Evolutionary conservation across 352 stramenopile species (phyloP).

Genomic region (Thalassiosira allenii): DNA sequence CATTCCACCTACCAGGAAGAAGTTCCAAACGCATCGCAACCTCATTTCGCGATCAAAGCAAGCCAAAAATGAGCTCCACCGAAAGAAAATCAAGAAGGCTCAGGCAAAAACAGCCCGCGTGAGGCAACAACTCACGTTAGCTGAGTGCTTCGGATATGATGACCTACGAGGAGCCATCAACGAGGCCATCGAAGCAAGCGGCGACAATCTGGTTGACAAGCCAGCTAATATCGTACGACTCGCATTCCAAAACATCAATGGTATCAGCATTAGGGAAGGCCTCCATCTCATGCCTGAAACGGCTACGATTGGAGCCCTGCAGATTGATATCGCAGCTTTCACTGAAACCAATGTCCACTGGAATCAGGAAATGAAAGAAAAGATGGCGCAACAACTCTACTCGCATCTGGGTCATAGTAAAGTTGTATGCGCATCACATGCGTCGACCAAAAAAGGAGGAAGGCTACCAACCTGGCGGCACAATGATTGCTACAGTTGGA

Average conservation of each 20-base stretch:
- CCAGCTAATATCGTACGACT: neutral
- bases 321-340: constrained; percentile 16
- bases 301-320: constrained; percentile 4
- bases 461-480: constrained; percentile 37
- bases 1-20: no score
- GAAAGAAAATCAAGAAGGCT: no score
- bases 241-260: constrained; percentile 23
- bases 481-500: constrained; percentile 2
- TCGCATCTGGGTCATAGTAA: no score
- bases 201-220: constrained; percentile 12
- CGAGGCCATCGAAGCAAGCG: constrained; percentile 8
- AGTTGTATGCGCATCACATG: no score
- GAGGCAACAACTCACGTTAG: neutral
- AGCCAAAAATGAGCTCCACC: no score
- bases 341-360: constrained; percentile 9
- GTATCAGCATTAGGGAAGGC: constrained; percentile 4
- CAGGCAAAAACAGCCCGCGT: no score
- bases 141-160: neutral
- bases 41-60: no score
- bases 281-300: constrained; percentile 5
- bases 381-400: no score
- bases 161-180: neutral
- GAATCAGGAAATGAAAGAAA: no score
- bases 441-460: neutral
- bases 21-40: no score